These are phyloP conservation scores for Fomitopsis pulvina DNA, from an alignment of 768 basidiomycete species.

Conservation along the genomic window DNA sequence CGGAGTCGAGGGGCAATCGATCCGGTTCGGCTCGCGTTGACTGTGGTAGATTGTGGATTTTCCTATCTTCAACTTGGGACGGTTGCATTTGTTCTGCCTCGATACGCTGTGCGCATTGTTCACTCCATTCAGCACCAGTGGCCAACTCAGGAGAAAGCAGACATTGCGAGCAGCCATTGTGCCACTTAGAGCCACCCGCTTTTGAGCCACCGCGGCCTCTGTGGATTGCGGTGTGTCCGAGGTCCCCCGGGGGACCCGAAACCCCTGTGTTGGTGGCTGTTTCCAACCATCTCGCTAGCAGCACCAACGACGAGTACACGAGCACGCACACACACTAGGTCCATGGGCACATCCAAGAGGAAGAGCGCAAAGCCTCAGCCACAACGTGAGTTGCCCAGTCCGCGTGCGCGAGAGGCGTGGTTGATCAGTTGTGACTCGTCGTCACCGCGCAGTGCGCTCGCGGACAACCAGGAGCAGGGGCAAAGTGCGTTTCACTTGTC, in stretches of 20 bases:
- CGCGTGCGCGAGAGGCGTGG: constrained; percentile 9
- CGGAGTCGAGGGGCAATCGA: too few relatives aligned
- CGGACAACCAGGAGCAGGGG: constrained; percentile 53
- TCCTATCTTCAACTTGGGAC: too few relatives aligned
- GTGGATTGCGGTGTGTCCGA: background rate
- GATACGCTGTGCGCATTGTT: too few relatives aligned
- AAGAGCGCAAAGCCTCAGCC: constrained; percentile 28
- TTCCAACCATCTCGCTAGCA: background rate
- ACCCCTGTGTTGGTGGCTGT: background rate
- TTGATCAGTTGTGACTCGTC: constrained; percentile 19
- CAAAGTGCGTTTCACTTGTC: constrained; percentile 30
- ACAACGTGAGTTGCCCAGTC: constrained; percentile 31
- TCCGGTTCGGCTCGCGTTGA: too few relatives aligned
- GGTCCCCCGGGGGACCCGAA: background rate
- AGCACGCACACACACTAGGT: background rate
- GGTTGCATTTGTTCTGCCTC: too few relatives aligned
- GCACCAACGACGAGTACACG: constrained; percentile 2
- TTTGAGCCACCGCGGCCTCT: too few relatives aligned
- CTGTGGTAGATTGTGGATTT: too few relatives aligned
- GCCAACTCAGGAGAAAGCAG: too few relatives aligned
- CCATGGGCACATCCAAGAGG: constrained; percentile 37
- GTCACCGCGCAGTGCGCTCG: constrained; percentile 38
- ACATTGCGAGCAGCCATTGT: too few relatives aligned
- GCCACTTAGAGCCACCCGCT: too few relatives aligned
- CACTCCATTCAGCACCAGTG: too few relatives aligned